These are phyloP conservation scores for Naegleria lovaniensis DNA, from an alignment of 208 protist species.

Conservation along the genomic window DNA sequence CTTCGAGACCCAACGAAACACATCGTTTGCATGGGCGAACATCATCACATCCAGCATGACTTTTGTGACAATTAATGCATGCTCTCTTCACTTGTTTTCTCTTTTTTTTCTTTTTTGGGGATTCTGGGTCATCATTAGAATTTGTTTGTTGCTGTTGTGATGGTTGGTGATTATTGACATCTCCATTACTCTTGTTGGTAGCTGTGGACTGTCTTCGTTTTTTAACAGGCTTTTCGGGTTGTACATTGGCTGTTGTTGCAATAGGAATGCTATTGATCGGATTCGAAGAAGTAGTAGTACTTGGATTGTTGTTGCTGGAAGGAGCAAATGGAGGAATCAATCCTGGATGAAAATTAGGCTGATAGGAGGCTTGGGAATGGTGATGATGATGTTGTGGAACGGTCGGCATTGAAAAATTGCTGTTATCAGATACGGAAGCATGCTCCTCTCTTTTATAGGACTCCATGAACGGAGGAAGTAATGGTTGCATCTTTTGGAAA, in stretches of 20 bases:
- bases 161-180: not conserved
- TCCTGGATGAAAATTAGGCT: too few relatives aligned
- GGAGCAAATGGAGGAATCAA: not conserved
- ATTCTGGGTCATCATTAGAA: not conserved
- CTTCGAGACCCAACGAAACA: not conserved
- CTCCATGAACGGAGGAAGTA: too few relatives aligned
- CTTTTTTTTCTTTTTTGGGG: constrained; percentile 13
- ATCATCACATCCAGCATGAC: constrained; percentile 23
- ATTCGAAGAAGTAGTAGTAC: not conserved
- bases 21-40: constrained; percentile 9
- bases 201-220: not conserved
- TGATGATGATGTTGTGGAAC: too few relatives aligned
- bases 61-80: not conserved
- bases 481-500: too few relatives aligned
- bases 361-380: too few relatives aligned
- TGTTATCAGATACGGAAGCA: too few relatives aligned
- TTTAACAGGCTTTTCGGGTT: too few relatives aligned
- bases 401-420: too few relatives aligned
- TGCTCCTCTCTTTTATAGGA: too few relatives aligned
- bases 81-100: constrained; percentile 22
- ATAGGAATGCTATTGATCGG: not conserved
- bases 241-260: too few relatives aligned
- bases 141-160: not conserved
- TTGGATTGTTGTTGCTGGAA: not conserved
- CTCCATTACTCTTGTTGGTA: not conserved